Base-by-base conservation (phyloP, 75 land plant genomes). In the Chamaecyparis obtusa region DNA sequence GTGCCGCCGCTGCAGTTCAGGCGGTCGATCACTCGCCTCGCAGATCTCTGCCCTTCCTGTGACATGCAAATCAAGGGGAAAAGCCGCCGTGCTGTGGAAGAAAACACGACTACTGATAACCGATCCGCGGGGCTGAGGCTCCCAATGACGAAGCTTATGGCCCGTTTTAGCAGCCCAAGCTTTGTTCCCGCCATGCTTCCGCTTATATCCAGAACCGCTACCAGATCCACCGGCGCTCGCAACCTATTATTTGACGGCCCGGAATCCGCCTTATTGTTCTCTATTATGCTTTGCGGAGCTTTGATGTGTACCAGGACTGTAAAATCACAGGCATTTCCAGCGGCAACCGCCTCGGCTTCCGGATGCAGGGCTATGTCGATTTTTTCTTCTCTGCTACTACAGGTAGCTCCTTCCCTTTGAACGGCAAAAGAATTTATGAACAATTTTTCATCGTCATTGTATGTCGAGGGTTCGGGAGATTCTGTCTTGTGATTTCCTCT, bases 241-340 rank as follows among this genome's bases (percentile, higher is more conserved):
- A 11, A 51, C 16, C 55, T 51, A 2, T 11, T 13, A 13, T 15
- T 51, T 14, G 15, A 5, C 44, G 69, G 7, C 39, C 51, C 51
- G 8, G 32, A 10, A 17, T 51, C 11, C 46, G 77, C 10, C 0
- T 51, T 51, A 10, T 9, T 74, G 16, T 74, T 33, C 15, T 74
- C 21, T 35, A 69, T 51, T 21, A 51, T 71, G 1, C 17, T 37
- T 24, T 89, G 85, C 64, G 95, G 92, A 46, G 95, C 95, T 64
- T 89, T 94, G 30, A 96, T 75, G 36, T 88, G 91, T 54, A 96
- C 36, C 27, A 90, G 87, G 39, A 92, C 91, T 16, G 89, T 93
- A 51, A 92, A 92, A 39, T 93, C 93, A 55, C 86, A 86, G 43
- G 86, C 60, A 43, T 88, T 86, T 1, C 89, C 89, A 8, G 81